Evolutionary conservation across 2,329 filamentous ascomycete species (phyloP).

Genomic region (Trichoderma arundinaceum): DNA sequence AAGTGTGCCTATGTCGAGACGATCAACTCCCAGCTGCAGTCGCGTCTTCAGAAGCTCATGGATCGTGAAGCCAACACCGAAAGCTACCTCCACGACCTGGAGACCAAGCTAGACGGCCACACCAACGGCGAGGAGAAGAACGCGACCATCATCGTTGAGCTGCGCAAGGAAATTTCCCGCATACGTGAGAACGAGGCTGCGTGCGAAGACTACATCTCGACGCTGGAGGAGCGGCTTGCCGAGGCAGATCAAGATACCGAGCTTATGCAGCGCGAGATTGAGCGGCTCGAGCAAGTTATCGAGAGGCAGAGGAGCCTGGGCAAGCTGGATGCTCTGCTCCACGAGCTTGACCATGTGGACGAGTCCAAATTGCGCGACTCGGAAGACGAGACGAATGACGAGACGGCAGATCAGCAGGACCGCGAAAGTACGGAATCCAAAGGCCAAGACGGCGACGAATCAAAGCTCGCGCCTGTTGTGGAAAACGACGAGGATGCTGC

Average conservation of each 20-base stretch:
- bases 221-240: conserved; percentile 89
- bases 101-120: conserved; percentile 87
- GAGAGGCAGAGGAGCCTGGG: conserved; percentile 94
- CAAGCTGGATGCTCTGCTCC: conserved; percentile 88
- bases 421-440: conserved; percentile 62
- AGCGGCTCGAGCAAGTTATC: conserved; percentile 90
- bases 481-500: conserved; percentile 37
- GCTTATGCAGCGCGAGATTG: conserved; percentile 95
- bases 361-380: conserved; percentile 54
- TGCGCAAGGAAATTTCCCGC: conserved; percentile 89
- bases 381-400: conserved; percentile 43
- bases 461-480: conserved; percentile 44
- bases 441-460: conserved; percentile 55
- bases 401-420: conserved; percentile 56
- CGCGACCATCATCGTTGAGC: conserved; percentile 78
- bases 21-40: conserved; percentile 86
- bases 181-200: conserved; percentile 88
- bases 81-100: conserved; percentile 88
- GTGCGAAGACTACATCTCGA: conserved; percentile 96
- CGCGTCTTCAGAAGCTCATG: conserved; percentile 88
- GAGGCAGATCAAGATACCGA: conserved; percentile 96
- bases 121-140: conserved; percentile 93
- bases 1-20: conserved; percentile 93
- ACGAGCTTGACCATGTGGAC: conserved; percentile 84
- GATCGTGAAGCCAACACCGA: conserved; percentile 93